Percentiles rank a stretch among this genome's conserved stretches.
These are phyloP conservation scores for Kwoniella shivajii DNA, from an alignment of 1,284 basidiomycete species.

Conservation along the genomic window DNA sequence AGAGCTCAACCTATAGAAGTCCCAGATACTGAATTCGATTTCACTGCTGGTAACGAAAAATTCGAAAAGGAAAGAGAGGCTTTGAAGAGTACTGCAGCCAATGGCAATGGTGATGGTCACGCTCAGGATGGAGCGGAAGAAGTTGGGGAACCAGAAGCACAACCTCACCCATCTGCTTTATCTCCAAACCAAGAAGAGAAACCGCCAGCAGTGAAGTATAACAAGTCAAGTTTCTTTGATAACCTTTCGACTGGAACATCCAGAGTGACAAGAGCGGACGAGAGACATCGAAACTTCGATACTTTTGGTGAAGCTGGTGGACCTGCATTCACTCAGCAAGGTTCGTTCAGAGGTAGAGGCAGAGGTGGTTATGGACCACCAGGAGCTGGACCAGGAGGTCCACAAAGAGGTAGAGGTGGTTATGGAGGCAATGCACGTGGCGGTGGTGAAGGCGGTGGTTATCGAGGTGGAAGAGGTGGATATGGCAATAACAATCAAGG, in stretches of 20 bases:
- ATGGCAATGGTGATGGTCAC: slow-evolving; percentile 16
- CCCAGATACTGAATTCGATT: slow-evolving; percentile 51
- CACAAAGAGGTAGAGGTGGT: slow-evolving; percentile 4
- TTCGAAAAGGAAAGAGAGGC: slow-evolving; percentile 44
- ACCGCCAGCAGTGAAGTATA: slow-evolving; percentile 28
- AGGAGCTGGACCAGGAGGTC: neutral
- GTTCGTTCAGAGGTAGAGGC: slow-evolving; percentile 18
- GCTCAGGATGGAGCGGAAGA: slow-evolving; percentile 20
- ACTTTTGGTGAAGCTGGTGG: slow-evolving; percentile 51
- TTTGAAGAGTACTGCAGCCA: slow-evolving; percentile 14
- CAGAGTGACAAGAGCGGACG: slow-evolving; percentile 41
- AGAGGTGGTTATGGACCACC: slow-evolving; percentile 11
- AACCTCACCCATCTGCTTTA: slow-evolving; percentile 38
- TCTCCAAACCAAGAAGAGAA: slow-evolving; percentile 8
- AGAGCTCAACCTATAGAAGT: slow-evolving; percentile 35
- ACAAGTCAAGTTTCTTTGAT: slow-evolving; percentile 50
- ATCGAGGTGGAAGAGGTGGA: slow-evolving; percentile 19
- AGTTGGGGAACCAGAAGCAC: slow-evolving; percentile 28
- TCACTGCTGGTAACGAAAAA: slow-evolving; percentile 38
- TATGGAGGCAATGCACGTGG: slow-evolving; percentile 4
- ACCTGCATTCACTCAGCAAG: slow-evolving; percentile 12
- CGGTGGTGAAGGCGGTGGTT: slow-evolving; percentile 10
- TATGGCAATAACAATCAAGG: slow-evolving; percentile 4
- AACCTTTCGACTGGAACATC: slow-evolving; percentile 36
- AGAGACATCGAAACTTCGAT: slow-evolving; percentile 48